Evolutionary conservation across 2,329 filamentous ascomycete species (phyloP).

Genomic region (Aspergillus phoenicis): DNA sequence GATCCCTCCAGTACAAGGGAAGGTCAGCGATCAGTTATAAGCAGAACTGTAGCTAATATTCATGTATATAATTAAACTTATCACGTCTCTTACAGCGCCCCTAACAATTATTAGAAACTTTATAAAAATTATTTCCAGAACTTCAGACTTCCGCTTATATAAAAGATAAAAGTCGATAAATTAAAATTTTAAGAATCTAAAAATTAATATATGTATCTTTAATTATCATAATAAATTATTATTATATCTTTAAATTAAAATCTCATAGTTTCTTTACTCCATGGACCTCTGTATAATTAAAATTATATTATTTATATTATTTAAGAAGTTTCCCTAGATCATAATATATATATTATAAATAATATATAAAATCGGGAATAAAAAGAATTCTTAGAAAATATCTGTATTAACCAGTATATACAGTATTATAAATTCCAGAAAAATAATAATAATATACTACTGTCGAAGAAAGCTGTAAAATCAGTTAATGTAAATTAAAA

Average conservation of each 20-base stretch:
- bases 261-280: neutral
- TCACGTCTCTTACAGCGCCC: too few relatives aligned
- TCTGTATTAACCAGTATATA: neutral
- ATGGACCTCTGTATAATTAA: too few relatives aligned
- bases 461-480: neutral
- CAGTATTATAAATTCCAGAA: neutral
- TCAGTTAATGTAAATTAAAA: neutral
- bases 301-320: too few relatives aligned
- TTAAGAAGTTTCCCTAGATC: too few relatives aligned
- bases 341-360: too few relatives aligned
- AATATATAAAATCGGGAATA: too few relatives aligned
- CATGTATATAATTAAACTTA: too few relatives aligned
- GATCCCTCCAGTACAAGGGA: too few relatives aligned
- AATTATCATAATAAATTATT: too few relatives aligned
- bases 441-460: neutral
- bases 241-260: neutral
- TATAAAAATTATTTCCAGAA: neutral
- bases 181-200: neutral
- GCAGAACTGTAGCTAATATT: too few relatives aligned
- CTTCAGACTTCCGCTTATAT: neutral
- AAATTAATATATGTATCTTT: neutral
- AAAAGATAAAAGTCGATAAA: neutral
- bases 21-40: too few relatives aligned
- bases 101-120: neutral
- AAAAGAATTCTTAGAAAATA: neutral